A percentile compares a stretch with the other conserved stretches of the same genome.
phyloP scores from a whole-genome alignment of 1,139 yeast species.

The Kodamaea fungicola region DNA sequence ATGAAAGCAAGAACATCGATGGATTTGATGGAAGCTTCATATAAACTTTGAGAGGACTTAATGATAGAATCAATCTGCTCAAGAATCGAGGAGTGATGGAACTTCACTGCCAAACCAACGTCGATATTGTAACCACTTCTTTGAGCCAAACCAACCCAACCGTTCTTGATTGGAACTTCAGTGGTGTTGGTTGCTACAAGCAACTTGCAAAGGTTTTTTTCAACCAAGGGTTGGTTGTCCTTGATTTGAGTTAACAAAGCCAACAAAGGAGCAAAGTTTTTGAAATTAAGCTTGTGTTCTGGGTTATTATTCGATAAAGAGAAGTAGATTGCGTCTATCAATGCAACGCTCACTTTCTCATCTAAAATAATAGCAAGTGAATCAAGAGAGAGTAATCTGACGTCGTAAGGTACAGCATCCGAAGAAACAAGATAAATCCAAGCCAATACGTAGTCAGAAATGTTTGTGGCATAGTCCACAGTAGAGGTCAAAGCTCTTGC shows the following conservation, averaged over 20 bases:
- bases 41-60: conserved; percentile 18
- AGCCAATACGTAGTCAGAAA: conserved; percentile 25
- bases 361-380: conserved; percentile 24
- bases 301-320: conserved; percentile 14
- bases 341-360: conserved; percentile 8
- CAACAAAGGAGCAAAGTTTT: conserved; percentile 39
- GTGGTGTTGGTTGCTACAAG: conserved; percentile 57
- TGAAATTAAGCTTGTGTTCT: conserved; percentile 15
- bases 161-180: conserved; percentile 40
- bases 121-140: conserved; percentile 49
- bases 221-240: conserved; percentile 16
- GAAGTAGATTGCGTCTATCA: conserved; percentile 16
- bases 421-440: conserved; percentile 46
- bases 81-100: conserved; percentile 21
- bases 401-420: conserved; percentile 26
- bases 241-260: conserved; percentile 40
- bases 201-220: conserved; percentile 35
- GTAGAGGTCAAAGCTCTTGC: conserved; percentile 36
- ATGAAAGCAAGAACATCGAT: conserved; percentile 69
- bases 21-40: conserved; percentile 51
- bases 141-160: conserved; percentile 81
- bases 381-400: conserved; percentile 29
- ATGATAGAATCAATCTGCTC: conserved; percentile 5
- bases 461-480: conserved; percentile 9
- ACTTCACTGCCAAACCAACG: conserved; percentile 55